Conservation (phyloP, 2,329 filamentous ascomycete genomes). For the Apiospora sp. region DNA sequence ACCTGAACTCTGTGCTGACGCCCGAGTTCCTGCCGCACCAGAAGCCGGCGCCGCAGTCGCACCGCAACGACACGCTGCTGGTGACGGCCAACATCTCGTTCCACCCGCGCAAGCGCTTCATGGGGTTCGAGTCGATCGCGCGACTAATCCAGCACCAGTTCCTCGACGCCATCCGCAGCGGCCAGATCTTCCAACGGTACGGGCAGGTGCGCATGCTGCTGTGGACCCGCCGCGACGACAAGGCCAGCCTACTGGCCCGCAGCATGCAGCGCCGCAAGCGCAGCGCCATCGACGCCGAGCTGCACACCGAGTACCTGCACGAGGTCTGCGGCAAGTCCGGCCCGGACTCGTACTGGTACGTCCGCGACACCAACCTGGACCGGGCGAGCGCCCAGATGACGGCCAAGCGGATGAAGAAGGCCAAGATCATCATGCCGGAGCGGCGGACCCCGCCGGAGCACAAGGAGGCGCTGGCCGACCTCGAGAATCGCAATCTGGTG, state of each 20-base stretch:
- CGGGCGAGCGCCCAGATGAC: constrained; percentile 50
- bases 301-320: constrained; percentile 64
- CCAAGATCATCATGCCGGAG: constrained; percentile 52
- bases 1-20: constrained; percentile 63
- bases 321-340: constrained; percentile 61
- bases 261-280: constrained; percentile 63
- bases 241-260: constrained; percentile 66
- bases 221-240: constrained; percentile 72
- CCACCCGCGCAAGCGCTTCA: constrained; percentile 58
- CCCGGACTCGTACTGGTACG: constrained; percentile 35
- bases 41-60: constrained; percentile 47
- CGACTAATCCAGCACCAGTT: constrained; percentile 69
- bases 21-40: constrained; percentile 64
- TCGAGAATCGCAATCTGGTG: constrained; percentile 42
- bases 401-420: constrained; percentile 55
- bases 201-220: constrained; percentile 82
- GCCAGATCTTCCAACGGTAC: constrained; percentile 73
- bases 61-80: constrained; percentile 76
- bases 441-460: constrained; percentile 51
- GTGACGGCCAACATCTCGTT: constrained; percentile 73
- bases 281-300: constrained; percentile 65
- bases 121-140: constrained; percentile 63
- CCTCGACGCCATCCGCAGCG: constrained; percentile 63
- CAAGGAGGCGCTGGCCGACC: constrained; percentile 48
- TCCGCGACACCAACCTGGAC: constrained; percentile 58